Conservation (phyloP, 352 stramenopile genomes). For the Phytophthora pseudosyringae region DNA sequence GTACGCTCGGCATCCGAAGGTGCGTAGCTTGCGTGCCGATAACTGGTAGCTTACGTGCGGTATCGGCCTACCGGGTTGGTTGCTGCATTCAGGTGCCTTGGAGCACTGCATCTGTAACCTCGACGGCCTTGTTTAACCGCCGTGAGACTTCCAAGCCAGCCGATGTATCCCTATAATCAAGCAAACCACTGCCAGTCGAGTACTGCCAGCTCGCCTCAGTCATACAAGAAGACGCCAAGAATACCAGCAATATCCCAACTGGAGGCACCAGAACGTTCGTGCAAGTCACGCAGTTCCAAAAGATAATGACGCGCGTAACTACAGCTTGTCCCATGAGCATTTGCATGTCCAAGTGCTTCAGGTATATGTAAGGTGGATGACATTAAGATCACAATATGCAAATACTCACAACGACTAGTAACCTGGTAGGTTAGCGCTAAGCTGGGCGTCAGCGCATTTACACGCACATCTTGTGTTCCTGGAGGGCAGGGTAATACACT, state of each 20-base stretch:
- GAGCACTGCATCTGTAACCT: too few species aligned
- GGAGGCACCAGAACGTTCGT: background rate
- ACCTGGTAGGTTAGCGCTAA: background rate
- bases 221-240: background rate
- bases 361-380: background rate
- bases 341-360: too few species aligned
- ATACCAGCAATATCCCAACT: background rate
- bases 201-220: too few species aligned
- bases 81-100: too few species aligned
- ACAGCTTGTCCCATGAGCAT: background rate
- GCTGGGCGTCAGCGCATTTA: background rate
- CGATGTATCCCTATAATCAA: background rate
- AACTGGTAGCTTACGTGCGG: too few species aligned
- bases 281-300: background rate
- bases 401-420: background rate
- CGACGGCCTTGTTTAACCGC: too few species aligned
- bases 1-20: too few species aligned
- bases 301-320: background rate
- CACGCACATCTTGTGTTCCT: constrained; percentile 7
- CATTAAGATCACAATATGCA: background rate
- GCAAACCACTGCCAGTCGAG: background rate
- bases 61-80: too few species aligned
- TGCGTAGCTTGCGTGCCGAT: too few species aligned
- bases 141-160: too few species aligned
- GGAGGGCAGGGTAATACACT: background rate